Evolutionary conservation across 192 early-diverging fungal genomes (phyloP).

Genomic region (Podila minutissima): DNA sequence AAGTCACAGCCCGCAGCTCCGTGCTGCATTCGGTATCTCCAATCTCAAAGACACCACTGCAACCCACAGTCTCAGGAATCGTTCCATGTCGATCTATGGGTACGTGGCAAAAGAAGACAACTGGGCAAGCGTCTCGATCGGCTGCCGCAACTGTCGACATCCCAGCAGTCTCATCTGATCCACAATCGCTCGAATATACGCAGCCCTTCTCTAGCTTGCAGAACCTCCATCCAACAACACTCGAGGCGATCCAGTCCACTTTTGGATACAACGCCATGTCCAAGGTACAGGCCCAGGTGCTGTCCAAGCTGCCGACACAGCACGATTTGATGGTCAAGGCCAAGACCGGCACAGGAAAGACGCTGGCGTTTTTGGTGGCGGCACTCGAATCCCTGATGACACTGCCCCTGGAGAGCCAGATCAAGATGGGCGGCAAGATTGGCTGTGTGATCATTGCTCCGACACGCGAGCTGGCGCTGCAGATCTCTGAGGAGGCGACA

Average conservation of each 20-base stretch:
- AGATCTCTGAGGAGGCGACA: constrained; percentile 80
- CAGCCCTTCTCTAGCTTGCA: constrained; percentile 55
- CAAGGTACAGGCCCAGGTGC: constrained; percentile 82
- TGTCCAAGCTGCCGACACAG: constrained; percentile 71
- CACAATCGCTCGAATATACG: constrained; percentile 28
- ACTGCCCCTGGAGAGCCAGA: constrained; percentile 25
- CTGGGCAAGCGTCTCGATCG: too few relatives aligned
- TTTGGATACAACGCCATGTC: constrained; percentile 85
- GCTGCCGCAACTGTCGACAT: too few relatives aligned
- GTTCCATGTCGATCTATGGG: background rate
- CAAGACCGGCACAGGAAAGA: constrained; percentile 98
- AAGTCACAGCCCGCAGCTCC: too few relatives aligned
- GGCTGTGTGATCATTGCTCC: constrained; percentile 85
- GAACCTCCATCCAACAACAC: constrained; percentile 56
- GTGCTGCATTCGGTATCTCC: too few relatives aligned
- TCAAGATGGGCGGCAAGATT: constrained; percentile 58
- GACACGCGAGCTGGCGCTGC: constrained; percentile 90
- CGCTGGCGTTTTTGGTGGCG: constrained; percentile 90
- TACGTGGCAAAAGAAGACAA: background rate
- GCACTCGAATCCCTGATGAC: constrained; percentile 78
- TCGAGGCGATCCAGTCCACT: constrained; percentile 64
- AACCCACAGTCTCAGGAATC: too few relatives aligned
- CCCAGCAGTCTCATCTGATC: too few relatives aligned
- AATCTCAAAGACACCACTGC: too few relatives aligned
- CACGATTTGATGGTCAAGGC: constrained; percentile 92